Evolutionary conservation across 2,329 filamentous ascomycete species (phyloP), one percentile per base, ranked within the genome.

Genomic region (Didymella arachidicola): DNA sequence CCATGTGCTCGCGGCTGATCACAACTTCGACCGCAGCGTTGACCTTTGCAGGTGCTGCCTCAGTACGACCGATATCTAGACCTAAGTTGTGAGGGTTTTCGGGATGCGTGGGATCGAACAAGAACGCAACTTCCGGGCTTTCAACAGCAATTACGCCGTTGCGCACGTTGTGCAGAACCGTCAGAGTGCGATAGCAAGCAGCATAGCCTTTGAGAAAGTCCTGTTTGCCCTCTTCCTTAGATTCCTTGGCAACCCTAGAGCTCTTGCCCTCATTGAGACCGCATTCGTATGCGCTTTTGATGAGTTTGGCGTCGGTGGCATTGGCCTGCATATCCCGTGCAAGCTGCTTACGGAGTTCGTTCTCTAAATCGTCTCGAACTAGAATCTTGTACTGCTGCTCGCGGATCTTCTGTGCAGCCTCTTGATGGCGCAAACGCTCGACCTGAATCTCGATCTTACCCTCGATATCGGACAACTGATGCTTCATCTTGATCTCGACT

Each of bases 141-240:
- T 69, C 63, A 1, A 25, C n/a, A 1, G 64, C 2, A 7, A 72
- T 52, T 0, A 18, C 34, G 1, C 71, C 72, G 12, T 57, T 56
- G 2, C 57, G 64, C 7, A 70, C 4, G 1, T 64, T 58, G 25
- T 46, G 50, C 16, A 72, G 18, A 0, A 56, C 34, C 0, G 48
- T 30, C 26, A 64, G 60, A 4, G 63, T 38, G 12, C 48, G 52
- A 19, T 59, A 57, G 25, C 64, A 69, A 2, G 59, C 59, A 2
- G 48, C 41, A 12, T 72, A 74, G 0, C 72, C 72, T 8, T 69
- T 48, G 2, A 68, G 29, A 19, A 67, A 72, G 0, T 49, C 57
- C 0, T 29, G 34, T 18, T 62, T 32, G 2, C 30, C 38, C 8
- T 39, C 10, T 59, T 42, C 19, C 8, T 54, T 4, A 27, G 42